A percentile compares a stretch with the other conserved stretches of the same genome.
These are phyloP conservation scores for Talaromyces adpressus DNA, from an alignment of 495 filamentous ascomycete genomes.

Conservation along the genomic window DNA sequence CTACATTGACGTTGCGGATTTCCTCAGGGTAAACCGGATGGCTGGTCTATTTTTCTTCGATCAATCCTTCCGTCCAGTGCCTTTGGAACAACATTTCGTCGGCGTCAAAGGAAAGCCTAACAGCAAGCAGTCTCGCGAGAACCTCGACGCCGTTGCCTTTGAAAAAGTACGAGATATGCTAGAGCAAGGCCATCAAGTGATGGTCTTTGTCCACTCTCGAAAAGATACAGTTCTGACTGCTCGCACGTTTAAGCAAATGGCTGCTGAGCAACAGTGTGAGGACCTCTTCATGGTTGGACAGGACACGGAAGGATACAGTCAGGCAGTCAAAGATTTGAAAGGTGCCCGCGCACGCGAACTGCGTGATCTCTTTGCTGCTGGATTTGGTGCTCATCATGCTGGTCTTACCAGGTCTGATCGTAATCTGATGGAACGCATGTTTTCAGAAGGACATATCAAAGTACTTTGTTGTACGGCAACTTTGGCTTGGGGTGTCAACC, in stretches of 20 bases:
- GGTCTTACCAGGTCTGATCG: conserved; percentile 90
- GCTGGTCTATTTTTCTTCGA: conserved; percentile 97
- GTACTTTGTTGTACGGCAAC: conserved; percentile 98
- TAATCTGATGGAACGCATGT: conserved; percentile 88
- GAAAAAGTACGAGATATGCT: conserved; percentile 97
- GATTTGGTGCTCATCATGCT: conserved; percentile 91
- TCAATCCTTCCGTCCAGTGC: conserved; percentile 88
- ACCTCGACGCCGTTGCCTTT: conserved; percentile 76
- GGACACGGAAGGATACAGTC: conserved; percentile 67
- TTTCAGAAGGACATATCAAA: conserved; percentile 80
- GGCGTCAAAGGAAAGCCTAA: conserved; percentile 90
- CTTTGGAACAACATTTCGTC: conserved; percentile 94
- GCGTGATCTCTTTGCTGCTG: conserved; percentile 79
- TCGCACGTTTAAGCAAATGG: conserved; percentile 78
- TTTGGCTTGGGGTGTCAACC: conserved; percentile 97
- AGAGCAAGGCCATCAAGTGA: conserved; percentile 80
- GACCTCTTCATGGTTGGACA: conserved; percentile 60
- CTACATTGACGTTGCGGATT: conserved; percentile 92
- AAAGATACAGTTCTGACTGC: conserved; percentile 90
- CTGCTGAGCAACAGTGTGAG: conserved; percentile 64
- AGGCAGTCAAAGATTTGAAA: conserved; percentile 73
- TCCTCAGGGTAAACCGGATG: conserved; percentile 89
- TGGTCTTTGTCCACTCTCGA: conserved; percentile 95
- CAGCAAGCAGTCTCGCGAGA: conserved; percentile 71
- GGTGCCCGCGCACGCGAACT: conserved; percentile 76